Base-by-base conservation (phyloP, 2,329 filamentous ascomycete genomes). In the Calonectria montana region DNA sequence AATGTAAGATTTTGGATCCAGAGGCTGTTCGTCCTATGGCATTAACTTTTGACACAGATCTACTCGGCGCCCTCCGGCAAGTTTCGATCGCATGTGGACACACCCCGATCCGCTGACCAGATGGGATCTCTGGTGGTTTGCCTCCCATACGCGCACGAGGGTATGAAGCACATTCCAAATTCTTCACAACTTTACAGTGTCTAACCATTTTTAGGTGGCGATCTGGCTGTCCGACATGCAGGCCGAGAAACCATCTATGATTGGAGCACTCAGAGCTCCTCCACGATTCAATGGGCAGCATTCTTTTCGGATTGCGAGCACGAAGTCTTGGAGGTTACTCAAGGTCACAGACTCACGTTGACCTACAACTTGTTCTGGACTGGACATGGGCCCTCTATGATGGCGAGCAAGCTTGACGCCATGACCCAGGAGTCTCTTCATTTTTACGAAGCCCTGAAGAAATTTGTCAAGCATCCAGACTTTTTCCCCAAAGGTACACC, bases 291-390 rank as follows among this genome's bases (percentile, higher is more conserved):
- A 27, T 90, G 87, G 88, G 86, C 87, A 0, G 87, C 88, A 0
- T 90, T 90, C 81, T 88, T 87, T 74, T 80, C 83, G 70, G 87
- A 89, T 77, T 89, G 86, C 75, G 85, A 88, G 74, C 88, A 90
- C 66, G 87, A 89, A 73, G 84, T 89, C 2, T 76, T 86, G 1
- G 83, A 86, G 31, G 85, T 92, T 12, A 87, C 81, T 0, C 73
- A 80, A 1, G 89, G 90, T 0, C 83, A 91, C 71, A 86, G 88
- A 0, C 72, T 92, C 18, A 91, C 88, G 0, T 77, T 92, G 25
- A 92, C 89, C 0, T 92, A 92, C 80, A 91, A 91, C 69, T 81
- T 92, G 1, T 90, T 69, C 3, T 71, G 70, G 72, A 73, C 73
- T 21, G 2, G 59, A n/a, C 75, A 85, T 41, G 79, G 85, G 0